Evolutionary conservation across 495 filamentous ascomycete genomes (phyloP).

Genomic region (Aspergillus sclerotiicarbonarius): DNA sequence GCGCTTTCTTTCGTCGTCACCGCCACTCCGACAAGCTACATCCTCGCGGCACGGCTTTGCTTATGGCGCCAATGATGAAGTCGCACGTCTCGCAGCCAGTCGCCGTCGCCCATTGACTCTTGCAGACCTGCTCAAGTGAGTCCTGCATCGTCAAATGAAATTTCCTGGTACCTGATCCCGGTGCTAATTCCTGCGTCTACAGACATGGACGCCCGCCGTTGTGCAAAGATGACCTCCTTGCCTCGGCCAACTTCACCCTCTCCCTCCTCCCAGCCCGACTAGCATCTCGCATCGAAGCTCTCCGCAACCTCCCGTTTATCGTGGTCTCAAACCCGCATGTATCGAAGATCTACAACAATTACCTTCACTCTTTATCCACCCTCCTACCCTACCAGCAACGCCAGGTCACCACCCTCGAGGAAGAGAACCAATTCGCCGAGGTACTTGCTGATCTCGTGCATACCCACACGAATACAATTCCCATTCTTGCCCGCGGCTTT

Average conservation of each 20-base stretch:
- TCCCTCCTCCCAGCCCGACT: slow-evolving; percentile 90
- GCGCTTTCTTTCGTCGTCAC: slow-evolving; percentile 13
- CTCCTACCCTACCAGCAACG: slow-evolving; percentile 78
- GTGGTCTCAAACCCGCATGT: slow-evolving; percentile 95
- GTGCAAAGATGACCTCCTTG: slow-evolving; percentile 71
- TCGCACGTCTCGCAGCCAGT: slow-evolving; percentile 72
- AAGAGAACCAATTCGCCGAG: slow-evolving; percentile 85
- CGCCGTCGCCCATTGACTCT: slow-evolving; percentile 79
- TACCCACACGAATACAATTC: slow-evolving; percentile 91
- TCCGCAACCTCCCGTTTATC: slow-evolving; percentile 94
- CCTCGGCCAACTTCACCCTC: slow-evolving; percentile 92
- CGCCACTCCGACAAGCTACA: slow-evolving; percentile 16
- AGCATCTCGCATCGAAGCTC: slow-evolving; percentile 85
- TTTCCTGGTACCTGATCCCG: background rate
- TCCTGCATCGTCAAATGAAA: background rate
- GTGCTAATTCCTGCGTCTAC: slow-evolving; percentile 4
- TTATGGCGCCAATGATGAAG: slow-evolving; percentile 64
- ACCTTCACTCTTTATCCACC: slow-evolving; percentile 85
- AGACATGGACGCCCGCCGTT: slow-evolving; percentile 92
- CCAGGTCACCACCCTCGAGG: slow-evolving; percentile 77
- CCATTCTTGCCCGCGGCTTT: slow-evolving; percentile 86
- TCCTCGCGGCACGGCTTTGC: slow-evolving; percentile 25
- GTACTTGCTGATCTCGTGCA: slow-evolving; percentile 91
- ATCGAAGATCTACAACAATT: slow-evolving; percentile 89
- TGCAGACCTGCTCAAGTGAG: slow-evolving; percentile 82